Percentiles rank a stretch among this genome's conserved stretches.
These are phyloP conservation scores for Dendrobium catenatum DNA, from an alignment of 106 monocot species.

Conservation along the genomic window DNA sequence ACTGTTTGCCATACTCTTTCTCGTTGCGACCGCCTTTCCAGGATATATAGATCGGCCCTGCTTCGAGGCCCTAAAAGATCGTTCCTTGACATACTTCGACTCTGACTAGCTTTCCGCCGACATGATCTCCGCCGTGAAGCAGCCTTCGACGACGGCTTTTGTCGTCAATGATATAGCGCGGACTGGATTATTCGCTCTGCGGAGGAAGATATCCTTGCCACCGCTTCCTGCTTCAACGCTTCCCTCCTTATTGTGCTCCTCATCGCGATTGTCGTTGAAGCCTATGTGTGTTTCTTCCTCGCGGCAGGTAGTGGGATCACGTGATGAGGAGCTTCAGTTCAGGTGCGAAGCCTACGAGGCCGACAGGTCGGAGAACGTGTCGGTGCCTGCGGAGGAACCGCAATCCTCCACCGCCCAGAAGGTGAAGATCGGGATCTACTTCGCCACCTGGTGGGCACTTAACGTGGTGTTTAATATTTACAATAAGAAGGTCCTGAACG, in stretches of 20 bases:
- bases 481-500: conserved; percentile 97
- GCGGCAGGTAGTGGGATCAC: neutral
- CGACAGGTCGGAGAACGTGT: conserved; percentile 16
- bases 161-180: neutral
- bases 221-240: neutral
- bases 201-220: neutral
- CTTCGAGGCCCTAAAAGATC: neutral
- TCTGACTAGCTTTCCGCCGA: neutral
- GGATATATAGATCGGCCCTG: neutral
- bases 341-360: conserved; percentile 30
- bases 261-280: conserved; percentile 5
- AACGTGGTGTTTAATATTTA: conserved; percentile 99
- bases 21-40: neutral
- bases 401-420: conserved; percentile 41
- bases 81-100: neutral
- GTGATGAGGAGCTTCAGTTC: neutral
- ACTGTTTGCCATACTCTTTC: neutral
- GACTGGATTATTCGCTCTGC: neutral
- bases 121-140: conserved; percentile 12
- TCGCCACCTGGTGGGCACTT: conserved; percentile 95
- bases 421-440: conserved; percentile 83
- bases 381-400: conserved; percentile 14
- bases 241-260: neutral
- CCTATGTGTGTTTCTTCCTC: conserved; percentile 2
- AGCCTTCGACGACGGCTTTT: neutral